phyloP scores from a whole-genome alignment of 2,329 filamentous ascomycete genomes.

The Penicillium sp. region DNA sequence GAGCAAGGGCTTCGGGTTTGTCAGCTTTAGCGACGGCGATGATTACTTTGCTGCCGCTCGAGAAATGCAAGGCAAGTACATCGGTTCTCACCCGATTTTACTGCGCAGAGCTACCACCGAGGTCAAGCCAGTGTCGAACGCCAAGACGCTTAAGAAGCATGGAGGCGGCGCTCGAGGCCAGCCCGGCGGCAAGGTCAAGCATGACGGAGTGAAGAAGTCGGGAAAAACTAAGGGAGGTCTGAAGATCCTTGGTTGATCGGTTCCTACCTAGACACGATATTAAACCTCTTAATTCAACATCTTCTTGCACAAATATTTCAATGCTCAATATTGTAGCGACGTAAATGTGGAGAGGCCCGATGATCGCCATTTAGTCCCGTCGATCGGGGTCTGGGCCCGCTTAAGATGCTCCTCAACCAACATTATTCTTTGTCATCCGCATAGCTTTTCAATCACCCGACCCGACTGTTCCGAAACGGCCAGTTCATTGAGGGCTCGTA shows the following conservation, averaged over 20 bases:
- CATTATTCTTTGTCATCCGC: not conserved
- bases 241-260: constrained; percentile 43
- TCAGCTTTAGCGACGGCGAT: constrained; percentile 91
- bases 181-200: constrained; percentile 43
- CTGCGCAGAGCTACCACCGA: constrained; percentile 88
- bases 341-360: not conserved
- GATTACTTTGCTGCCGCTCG: constrained; percentile 95
- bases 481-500: not conserved
- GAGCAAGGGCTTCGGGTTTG: constrained; percentile 93
- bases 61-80: constrained; percentile 99
- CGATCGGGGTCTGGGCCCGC: constrained; percentile 3
- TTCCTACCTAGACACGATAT: not conserved
- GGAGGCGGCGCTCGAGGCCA: constrained; percentile 30
- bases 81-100: constrained; percentile 89
- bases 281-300: not conserved
- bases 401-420: not conserved
- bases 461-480: not conserved
- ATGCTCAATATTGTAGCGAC: not conserved
- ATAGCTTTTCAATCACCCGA: not conserved
- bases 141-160: constrained; percentile 60
- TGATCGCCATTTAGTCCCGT: not conserved
- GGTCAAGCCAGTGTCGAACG: constrained; percentile 73
- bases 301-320: no score
- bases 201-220: constrained; percentile 46
- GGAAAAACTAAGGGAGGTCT: constrained; percentile 47